Conservation (phyloP, 78 protist species). For the Anaeramoeba flamelloides region DNA sequence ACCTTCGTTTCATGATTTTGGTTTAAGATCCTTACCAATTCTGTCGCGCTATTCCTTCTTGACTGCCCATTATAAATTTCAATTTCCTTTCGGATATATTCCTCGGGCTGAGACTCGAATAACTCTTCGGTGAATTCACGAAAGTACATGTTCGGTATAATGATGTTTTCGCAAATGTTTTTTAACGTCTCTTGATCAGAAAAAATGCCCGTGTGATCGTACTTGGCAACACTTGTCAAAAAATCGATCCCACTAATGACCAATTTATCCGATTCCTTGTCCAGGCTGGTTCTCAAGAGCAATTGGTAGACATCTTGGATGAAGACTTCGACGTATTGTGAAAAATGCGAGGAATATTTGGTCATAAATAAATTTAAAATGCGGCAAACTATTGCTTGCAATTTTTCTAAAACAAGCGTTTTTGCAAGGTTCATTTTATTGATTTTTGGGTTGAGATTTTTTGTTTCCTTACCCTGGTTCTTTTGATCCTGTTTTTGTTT, state of each 20-base stretch:
- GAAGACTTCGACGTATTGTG: too few relatives aligned
- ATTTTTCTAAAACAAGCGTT: too few relatives aligned
- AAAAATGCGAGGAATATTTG: too few relatives aligned
- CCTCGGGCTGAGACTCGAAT: background rate
- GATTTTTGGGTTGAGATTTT: too few relatives aligned
- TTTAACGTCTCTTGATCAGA: background rate
- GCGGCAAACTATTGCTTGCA: too few relatives aligned
- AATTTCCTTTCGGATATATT: background rate
- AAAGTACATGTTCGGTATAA: constrained; percentile 2
- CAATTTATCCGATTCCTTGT: too few relatives aligned
- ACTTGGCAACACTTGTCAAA: background rate
- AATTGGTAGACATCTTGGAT: too few relatives aligned
- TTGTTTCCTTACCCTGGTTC: too few relatives aligned
- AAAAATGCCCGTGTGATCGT: background rate
- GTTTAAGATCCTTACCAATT: background rate
- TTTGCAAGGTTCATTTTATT: too few relatives aligned
- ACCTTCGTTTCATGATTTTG: background rate
- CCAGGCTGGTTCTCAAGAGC: too few relatives aligned
- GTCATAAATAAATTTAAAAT: too few relatives aligned
- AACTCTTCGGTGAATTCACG: background rate
- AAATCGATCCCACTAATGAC: background rate
- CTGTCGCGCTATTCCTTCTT: background rate
- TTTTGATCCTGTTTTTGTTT: too few relatives aligned
- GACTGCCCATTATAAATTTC: background rate
- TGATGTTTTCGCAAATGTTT: background rate